Conservation (phyloP, 257 asterid species). For the Ocimum tenuiflorum region DNA sequence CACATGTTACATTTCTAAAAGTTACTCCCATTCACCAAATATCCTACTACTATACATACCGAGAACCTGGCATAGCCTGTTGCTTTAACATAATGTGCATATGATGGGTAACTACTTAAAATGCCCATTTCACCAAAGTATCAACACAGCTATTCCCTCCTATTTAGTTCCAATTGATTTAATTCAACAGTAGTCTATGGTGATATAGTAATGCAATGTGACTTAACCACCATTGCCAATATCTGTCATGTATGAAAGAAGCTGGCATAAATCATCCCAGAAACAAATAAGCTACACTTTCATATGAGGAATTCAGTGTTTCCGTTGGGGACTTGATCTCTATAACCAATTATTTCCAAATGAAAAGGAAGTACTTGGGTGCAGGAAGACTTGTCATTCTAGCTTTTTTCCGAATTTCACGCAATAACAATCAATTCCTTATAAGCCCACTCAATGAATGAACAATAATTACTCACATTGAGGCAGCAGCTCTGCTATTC, state of each 20-base stretch:
- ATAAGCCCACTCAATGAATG: neutral
- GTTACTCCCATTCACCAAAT: neutral
- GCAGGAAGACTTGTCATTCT: neutral
- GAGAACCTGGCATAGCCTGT: neutral
- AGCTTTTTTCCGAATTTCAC: neutral
- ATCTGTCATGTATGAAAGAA: too few relatives aligned
- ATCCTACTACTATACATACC: neutral
- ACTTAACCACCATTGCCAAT: neutral
- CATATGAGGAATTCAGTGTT: too few relatives aligned
- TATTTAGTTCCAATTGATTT: neutral
- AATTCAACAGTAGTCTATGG: neutral
- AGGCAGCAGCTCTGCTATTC: slow-evolving; percentile 59
- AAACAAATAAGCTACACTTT: too few relatives aligned
- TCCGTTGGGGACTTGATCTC: neutral
- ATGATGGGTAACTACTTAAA: neutral
- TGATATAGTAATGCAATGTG: neutral
- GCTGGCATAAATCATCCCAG: too few relatives aligned
- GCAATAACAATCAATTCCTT: neutral
- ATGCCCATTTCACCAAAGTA: neutral
- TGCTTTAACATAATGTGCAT: neutral
- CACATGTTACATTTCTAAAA: slow-evolving; percentile 20
- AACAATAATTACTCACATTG: slow-evolving; percentile 48
- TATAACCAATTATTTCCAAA: neutral
- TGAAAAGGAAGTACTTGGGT: neutral
- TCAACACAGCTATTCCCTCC: neutral